Base-by-base conservation (phyloP, 148 eudicot genomes). In the Diospyros lotus region DNA sequence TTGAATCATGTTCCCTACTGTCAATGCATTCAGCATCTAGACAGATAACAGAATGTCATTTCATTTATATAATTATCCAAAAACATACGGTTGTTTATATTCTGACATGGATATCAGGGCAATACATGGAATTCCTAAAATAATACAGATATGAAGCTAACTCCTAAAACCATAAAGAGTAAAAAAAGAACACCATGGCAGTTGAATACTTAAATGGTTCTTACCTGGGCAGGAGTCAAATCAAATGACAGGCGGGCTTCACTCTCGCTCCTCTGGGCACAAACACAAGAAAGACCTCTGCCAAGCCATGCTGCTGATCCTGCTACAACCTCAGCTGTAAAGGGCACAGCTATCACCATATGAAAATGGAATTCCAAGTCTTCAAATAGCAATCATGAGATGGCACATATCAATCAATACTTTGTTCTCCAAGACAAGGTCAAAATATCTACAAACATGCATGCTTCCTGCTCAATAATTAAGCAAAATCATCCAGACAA, bases 271-370 rank as follows among this genome's bases (percentile, higher is more conserved):
- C 97, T 83, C 76, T 95, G 98, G 73, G 89, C 98, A 83, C 98
- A 95, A 74, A 95, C 98, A 84, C 98, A 95, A 45, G 98, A 92
- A 74, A 95, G 93, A 65, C 98, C 98, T 82, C 82, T 91, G 54
- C 98, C 98, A 67, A 95, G 86, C 98, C 98, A 95, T 76, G 98
- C 98, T 69, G 98, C 92, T 72, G 98, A 95, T 81, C 98, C 97
- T 73, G 94, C 97, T 65, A 88, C 98, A 72, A 89, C 98, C 83
- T 95, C 98, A 80, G 88, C 97, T 92, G 87, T 28, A 76, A 83
- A 76, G 71, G 86, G 74, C 82, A 73, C n/a, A 77, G 73, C 73
- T 48, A 72, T 58, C 67, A 66, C 52, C 69, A 77, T 38, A 74
- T 61, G 67, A 64, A 80, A 66, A 62, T 73, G 61, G 71, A 42